Base-by-base conservation (phyloP, 2,329 filamentous ascomycete genomes). In the Penicillium rolfsii region DNA sequence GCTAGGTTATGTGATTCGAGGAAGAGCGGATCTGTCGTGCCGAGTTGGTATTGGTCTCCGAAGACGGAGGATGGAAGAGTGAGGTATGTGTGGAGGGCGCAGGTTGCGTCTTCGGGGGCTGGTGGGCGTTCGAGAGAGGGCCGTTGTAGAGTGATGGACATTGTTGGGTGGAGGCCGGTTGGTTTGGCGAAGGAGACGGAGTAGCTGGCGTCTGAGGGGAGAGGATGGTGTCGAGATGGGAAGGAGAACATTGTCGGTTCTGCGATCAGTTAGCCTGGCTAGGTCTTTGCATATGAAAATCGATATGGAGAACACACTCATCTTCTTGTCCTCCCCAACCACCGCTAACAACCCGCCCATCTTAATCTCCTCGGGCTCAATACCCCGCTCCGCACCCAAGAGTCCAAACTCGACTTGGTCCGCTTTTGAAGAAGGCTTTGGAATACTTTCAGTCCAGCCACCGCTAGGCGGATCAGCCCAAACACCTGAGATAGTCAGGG, bases 11-110 rank as follows among this genome's bases (percentile, higher is more conserved):
- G 92, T 0, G 91, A 93, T 3, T 86, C 77, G 33, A 96, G 83
- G 77, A 96, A 95, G 5, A 97, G 82, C 0, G 84, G 77, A 59
- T 81, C 79, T 4, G 72, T 72, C 9, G 78, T 81, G 19, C 76
- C 79, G 62, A 97, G 84, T 76, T 96, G 92, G 77, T 97, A 96
- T 71, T 89, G 88, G 80, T 98, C 94, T 41, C 90, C 86, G 76
- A 98, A 97, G 63, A 97, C 82, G 52, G 83, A 79, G 28, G 89
- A 90, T 1, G 94, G 93, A 2, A 97, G 85, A 0, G 91, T 96
- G 28, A 97, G 79, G 76, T 96, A 91, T 11, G 90, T 85, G 76
- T 97, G 88, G 0, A 93, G 81, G 16, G 84, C 84, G 76, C 94
- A 97, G 33, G 81, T 78, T n/a, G 82, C 79, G 46, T 84, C 82